These are phyloP conservation scores for Psidium guajava DNA, from an alignment of 345 rosid species.

Conservation along the genomic window DNA sequence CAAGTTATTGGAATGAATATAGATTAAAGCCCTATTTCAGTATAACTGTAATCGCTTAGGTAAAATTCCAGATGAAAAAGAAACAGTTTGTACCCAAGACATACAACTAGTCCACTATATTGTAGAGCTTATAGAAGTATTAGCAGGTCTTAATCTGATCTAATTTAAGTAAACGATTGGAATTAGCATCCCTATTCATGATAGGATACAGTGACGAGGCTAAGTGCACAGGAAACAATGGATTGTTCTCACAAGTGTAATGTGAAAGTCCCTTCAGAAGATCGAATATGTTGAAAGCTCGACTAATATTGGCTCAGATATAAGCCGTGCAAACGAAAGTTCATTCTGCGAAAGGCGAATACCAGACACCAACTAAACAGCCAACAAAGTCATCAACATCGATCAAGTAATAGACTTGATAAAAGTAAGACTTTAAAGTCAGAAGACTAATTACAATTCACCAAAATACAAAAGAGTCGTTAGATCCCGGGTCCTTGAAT, in stretches of 20 bases:
- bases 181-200: background rate
- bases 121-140: background rate
- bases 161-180: background rate
- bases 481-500: background rate
- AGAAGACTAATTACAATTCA: background rate
- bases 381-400: background rate
- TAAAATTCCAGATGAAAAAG: background rate
- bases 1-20: background rate
- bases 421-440: background rate
- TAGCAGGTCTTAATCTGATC: background rate
- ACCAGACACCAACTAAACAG: background rate
- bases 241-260: background rate
- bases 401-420: background rate
- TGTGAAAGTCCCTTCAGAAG: background rate
- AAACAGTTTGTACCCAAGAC: background rate
- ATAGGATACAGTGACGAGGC: background rate
- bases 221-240: background rate
- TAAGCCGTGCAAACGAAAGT: background rate
- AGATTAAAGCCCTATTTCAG: background rate
- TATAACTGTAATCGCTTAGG: background rate
- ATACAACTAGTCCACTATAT: background rate
- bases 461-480: background rate
- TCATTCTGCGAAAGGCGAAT: background rate
- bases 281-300: background rate
- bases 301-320: background rate